Conservation (phyloP, 2,329 filamentous ascomycete species). For the Penicillium sp. region DNA sequence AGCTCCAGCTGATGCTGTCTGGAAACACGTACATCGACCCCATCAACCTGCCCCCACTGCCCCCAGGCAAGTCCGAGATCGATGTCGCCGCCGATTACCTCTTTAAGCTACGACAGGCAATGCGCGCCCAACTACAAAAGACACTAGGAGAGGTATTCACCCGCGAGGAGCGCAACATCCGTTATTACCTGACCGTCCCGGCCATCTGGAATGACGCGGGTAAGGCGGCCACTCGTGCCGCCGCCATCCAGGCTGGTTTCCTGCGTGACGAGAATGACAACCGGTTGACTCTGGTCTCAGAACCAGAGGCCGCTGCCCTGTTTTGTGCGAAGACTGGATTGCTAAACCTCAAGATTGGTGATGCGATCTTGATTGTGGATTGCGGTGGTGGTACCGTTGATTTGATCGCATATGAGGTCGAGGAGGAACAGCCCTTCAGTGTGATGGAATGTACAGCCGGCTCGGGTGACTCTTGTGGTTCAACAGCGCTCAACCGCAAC, state of each 20-base stretch:
- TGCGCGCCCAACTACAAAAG: conserved; percentile 94
- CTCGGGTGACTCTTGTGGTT: conserved; percentile 95
- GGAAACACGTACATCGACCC: conserved; percentile 99
- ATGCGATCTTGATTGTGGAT: conserved; percentile 97
- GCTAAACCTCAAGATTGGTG: conserved; percentile 94
- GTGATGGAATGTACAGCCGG: conserved; percentile 96
- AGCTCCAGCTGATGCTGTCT: conserved; percentile 96
- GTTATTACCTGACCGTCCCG: conserved; percentile 97
- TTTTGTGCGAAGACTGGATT: conserved; percentile 98
- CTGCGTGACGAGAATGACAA: conserved; percentile 97
- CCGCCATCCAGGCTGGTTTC: conserved; percentile 95
- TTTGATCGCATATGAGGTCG: conserved; percentile 97
- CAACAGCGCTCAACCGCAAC: conserved; percentile 96
- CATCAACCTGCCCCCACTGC: conserved; percentile 95
- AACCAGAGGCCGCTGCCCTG: conserved; percentile 93
- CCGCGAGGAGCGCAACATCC: conserved; percentile 94
- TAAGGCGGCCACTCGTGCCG: conserved; percentile 92
- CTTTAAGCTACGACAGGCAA: conserved; percentile 95
- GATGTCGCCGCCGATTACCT: conserved; percentile 99
- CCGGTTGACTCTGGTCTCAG: conserved; percentile 87
- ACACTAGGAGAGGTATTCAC: conserved; percentile 97
- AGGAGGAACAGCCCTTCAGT: conserved; percentile 95
- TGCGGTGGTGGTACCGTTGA: conserved; percentile 98
- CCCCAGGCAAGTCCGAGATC: conserved; percentile 96
- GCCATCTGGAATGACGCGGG: conserved; percentile 99